Evolutionary conservation across 805 yeast species (phyloP).

Genomic region (Kuraishia piskuri): DNA sequence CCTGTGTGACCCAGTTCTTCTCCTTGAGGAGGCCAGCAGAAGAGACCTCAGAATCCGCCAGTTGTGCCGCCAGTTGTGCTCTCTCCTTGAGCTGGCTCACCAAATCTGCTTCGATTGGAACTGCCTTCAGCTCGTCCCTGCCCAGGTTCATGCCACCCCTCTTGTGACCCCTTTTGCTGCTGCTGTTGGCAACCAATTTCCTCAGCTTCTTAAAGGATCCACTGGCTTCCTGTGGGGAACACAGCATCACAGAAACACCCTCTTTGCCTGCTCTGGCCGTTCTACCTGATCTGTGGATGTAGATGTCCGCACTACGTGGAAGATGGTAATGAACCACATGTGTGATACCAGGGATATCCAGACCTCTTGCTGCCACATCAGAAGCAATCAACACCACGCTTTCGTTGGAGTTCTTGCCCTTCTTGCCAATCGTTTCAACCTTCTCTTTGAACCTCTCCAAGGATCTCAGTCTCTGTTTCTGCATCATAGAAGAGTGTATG

Average conservation of each 20-base stretch:
- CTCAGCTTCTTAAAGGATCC: constrained; percentile 79
- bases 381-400: constrained; percentile 79
- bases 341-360: constrained; percentile 83
- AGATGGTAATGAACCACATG: constrained; percentile 95
- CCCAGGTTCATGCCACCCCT: constrained; percentile 4
- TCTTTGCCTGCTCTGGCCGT: constrained; percentile 94
- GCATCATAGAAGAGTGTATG: constrained; percentile 91
- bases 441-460: constrained; percentile 70
- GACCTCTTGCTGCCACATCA: constrained; percentile 97
- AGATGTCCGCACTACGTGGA: constrained; percentile 90
- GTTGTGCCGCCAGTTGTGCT: constrained; percentile 55
- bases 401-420: constrained; percentile 29
- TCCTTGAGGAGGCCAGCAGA: constrained; percentile 50
- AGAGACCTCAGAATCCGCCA: constrained; percentile 66
- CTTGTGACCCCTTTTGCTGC: background rate
- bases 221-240: constrained; percentile 89
- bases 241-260: constrained; percentile 91
- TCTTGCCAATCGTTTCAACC: constrained; percentile 18
- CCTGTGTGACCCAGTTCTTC: constrained; percentile 75
- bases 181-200: constrained; percentile 30
- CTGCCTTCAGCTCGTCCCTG: constrained; percentile 41
- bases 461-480: constrained; percentile 81
- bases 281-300: constrained; percentile 94
- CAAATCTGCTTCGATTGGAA: constrained; percentile 73
- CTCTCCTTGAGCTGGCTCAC: constrained; percentile 65